These are phyloP conservation scores for Dipteronia dyeriana DNA, from an alignment of 345 rosid species.

Conservation along the genomic window DNA sequence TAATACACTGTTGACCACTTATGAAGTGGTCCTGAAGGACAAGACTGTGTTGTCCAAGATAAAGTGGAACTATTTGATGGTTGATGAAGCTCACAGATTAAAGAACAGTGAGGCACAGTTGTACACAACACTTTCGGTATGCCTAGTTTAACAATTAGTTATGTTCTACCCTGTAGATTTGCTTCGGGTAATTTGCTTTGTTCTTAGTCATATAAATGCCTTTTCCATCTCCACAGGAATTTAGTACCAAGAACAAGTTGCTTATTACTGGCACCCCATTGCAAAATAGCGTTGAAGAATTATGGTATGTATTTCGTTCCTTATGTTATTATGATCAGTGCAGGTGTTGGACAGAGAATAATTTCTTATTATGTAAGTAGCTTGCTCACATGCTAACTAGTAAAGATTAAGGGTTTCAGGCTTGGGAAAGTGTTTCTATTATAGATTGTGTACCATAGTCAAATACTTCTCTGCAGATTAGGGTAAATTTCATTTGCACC, in stretches of 20 bases:
- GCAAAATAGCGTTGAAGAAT: slow-evolving; percentile 98
- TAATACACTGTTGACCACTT: slow-evolving; percentile 85
- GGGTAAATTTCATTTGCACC: background rate
- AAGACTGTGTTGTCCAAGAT: slow-evolving; percentile 91
- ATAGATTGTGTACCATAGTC: background rate
- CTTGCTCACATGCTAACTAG: background rate
- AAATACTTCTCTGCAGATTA: background rate
- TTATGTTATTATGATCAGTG: background rate
- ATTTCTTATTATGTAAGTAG: background rate
- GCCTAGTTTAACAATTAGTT: slow-evolving; percentile 19
- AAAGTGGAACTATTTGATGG: slow-evolving; percentile 98
- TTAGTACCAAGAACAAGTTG: slow-evolving; percentile 94
- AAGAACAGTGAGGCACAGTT: slow-evolving; percentile 99
- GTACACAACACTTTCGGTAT: slow-evolving; percentile 89
- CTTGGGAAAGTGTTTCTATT: background rate
- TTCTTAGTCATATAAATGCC: slow-evolving; percentile 13
- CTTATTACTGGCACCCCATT: slow-evolving; percentile 98
- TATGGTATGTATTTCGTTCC: slow-evolving; percentile 61
- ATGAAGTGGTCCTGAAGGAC: slow-evolving; percentile 97
- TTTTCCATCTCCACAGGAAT: slow-evolving; percentile 62
- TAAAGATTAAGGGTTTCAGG: background rate
- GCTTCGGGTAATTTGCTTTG: slow-evolving; percentile 20
- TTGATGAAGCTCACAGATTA: slow-evolving; percentile 99
- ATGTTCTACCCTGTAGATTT: slow-evolving; percentile 9
- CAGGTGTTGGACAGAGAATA: background rate